These are phyloP conservation scores for Royoungia palumana DNA, from an alignment of 768 basidiomycete species.

Conservation along the genomic window DNA sequence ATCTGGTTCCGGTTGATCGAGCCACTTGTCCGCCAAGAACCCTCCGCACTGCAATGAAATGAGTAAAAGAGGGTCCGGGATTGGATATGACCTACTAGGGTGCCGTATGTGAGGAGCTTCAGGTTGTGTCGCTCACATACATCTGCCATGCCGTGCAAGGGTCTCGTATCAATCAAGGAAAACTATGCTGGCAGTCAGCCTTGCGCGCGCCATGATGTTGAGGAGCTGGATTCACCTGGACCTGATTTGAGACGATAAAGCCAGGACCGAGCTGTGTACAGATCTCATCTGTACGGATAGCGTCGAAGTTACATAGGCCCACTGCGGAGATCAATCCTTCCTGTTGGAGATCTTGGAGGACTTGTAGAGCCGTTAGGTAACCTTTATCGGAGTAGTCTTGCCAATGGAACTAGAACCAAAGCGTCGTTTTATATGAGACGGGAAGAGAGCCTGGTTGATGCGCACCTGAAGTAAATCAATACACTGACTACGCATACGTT, in stretches of 20 bases:
- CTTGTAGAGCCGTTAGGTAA: slow-evolving; percentile 46
- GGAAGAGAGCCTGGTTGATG: neutral
- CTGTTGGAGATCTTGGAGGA: slow-evolving; percentile 56
- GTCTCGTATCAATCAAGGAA: slow-evolving; percentile 76
- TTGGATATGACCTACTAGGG: slow-evolving; percentile 49
- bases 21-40: slow-evolving; percentile 76
- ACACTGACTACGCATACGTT: slow-evolving; percentile 55
- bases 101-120: slow-evolving; percentile 80
- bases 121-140: slow-evolving; percentile 71
- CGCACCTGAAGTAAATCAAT: slow-evolving; percentile 74
- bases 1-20: slow-evolving; percentile 65
- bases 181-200: slow-evolving; percentile 46
- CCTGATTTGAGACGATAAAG: slow-evolving; percentile 76
- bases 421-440: neutral
- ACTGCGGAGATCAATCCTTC: slow-evolving; percentile 61
- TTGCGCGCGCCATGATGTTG: neutral
- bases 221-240: slow-evolving; percentile 51
- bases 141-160: slow-evolving; percentile 71
- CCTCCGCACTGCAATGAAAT: slow-evolving; percentile 65
- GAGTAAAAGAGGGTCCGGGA: neutral
- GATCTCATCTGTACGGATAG: slow-evolving; percentile 72
- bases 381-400: slow-evolving; percentile 56
- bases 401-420: slow-evolving; percentile 66
- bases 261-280: slow-evolving; percentile 71
- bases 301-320: slow-evolving; percentile 81